Evolutionary conservation across 805 yeast species (phyloP).

Genomic region (Cyberlindnera lachancei): DNA sequence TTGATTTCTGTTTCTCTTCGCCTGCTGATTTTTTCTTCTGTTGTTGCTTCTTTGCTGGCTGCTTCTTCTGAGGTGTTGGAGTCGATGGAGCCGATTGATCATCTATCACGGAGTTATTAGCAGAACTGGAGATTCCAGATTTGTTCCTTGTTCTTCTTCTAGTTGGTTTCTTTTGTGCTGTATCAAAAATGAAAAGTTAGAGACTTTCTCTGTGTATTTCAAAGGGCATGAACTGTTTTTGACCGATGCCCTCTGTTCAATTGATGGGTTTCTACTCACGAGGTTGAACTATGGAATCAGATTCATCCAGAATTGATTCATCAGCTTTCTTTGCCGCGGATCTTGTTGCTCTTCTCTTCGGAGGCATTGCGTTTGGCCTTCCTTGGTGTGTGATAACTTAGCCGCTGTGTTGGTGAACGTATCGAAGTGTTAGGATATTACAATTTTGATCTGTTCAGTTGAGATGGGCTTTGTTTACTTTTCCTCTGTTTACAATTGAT

Average conservation of each 20-base stretch:
- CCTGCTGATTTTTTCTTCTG: too few relatives aligned
- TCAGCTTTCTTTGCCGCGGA: constrained; percentile 9
- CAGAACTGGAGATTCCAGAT: not conserved
- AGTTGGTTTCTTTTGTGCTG: constrained; percentile 1
- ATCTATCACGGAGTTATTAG: not conserved
- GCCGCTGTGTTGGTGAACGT: too few relatives aligned
- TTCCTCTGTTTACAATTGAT: not conserved
- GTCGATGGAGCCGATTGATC: too few relatives aligned
- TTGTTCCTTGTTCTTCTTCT: constrained; percentile 3
- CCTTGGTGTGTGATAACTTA: not conserved
- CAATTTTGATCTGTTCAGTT: not conserved
- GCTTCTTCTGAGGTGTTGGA: too few relatives aligned
- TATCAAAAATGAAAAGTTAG: too few relatives aligned
- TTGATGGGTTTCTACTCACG: not conserved
- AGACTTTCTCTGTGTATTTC: too few relatives aligned
- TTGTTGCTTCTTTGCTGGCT: too few relatives aligned
- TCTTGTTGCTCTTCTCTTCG: constrained; percentile 18
- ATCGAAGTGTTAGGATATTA: too few relatives aligned
- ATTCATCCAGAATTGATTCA: constrained; percentile 1
- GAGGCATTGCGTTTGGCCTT: constrained; percentile 11
- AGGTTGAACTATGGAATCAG: not conserved
- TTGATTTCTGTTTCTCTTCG: too few relatives aligned
- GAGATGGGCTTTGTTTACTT: not conserved
- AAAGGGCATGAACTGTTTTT: too few relatives aligned
- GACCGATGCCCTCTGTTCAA: too few relatives aligned